phyloP scores from a whole-genome alignment of 108 stramenopile species.

The Discostella stelligeroides region DNA sequence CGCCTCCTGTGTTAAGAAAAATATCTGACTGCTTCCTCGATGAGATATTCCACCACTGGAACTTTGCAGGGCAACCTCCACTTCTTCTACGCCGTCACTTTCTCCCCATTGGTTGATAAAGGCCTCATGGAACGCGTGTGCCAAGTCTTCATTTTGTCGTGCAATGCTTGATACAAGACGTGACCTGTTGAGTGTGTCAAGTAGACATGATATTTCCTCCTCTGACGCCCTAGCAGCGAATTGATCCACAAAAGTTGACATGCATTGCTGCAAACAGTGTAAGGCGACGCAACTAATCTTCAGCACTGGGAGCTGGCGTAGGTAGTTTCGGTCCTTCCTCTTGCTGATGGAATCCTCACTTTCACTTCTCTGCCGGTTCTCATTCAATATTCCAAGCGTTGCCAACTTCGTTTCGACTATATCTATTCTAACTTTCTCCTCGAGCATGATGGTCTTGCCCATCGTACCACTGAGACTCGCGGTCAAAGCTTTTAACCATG shows the following conservation, averaged over 20 bases:
- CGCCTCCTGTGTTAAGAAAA: constrained; percentile 89
- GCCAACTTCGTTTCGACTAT: constrained; percentile 47
- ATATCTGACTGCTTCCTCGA: constrained; percentile 80
- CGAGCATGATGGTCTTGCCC: constrained; percentile 40
- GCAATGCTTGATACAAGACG: constrained; percentile 57
- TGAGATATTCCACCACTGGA: constrained; percentile 56
- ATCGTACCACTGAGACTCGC: constrained; percentile 52
- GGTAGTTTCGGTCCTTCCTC: constrained; percentile 25
- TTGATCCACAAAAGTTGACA: constrained; percentile 42
- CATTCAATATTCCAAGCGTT: constrained; percentile 20
- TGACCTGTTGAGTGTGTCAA: constrained; percentile 59
- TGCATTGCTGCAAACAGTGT: constrained; percentile 71
- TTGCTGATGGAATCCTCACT: constrained; percentile 15
- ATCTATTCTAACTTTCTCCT: constrained; percentile 44
- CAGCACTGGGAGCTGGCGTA: constrained; percentile 54
- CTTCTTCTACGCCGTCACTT: constrained; percentile 76
- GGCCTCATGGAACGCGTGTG: constrained; percentile 82
- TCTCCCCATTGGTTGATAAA: constrained; percentile 77
- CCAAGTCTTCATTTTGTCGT: constrained; percentile 61
- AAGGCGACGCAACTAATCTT: constrained; percentile 75
- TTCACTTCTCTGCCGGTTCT: not conserved
- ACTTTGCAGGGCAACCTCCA: constrained; percentile 61
- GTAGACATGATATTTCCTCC: constrained; percentile 45
- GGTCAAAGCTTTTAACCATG: constrained; percentile 56
- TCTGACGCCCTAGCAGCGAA: constrained; percentile 44